Base-by-base conservation (phyloP, 345 rosid genomes). In the Brassica nigra region DNA sequence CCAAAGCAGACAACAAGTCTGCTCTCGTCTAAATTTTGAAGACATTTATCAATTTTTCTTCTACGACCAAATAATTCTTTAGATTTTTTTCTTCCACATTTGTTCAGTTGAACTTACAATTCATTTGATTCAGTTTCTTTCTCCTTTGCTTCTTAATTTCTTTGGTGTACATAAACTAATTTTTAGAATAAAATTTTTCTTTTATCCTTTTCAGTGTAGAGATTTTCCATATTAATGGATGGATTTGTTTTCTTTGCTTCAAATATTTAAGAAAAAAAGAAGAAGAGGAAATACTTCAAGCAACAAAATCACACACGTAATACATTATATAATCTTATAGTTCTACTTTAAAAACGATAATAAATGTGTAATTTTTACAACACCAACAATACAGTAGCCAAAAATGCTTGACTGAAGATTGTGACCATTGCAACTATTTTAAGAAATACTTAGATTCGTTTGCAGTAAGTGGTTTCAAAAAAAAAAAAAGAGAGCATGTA, bases 1-100 rank as follows among this genome's bases (percentile, higher is more conserved):
- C 39, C 71, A 79, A 68, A 79, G 58, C 74, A 68, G 64, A 47
- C 42, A 79, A 49, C 55, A 49, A 59, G 66, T 79, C 75, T 68
- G 8, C 69, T 74, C 18, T 5, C 8, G 70, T 28, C 55, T 79
- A 74, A 61, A 6, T 73, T 72, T 71, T 71, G 67, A 78, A 65
- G 76, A 55, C 44, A 54, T 78, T 55, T 11, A 4, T 64, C 3
- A 47, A 14, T 62, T 52, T 63, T 57, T 71, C 71, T 57, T 72
- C 73, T 1, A 54, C 57, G 3, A 29, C 73, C 8, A 65, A 55
- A 72, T 72, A 39, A 55, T 72, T 66, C 20, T 65, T 63, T 11
- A 58, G 12, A 16, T 39, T 61, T 8, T n/a, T 62, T n/a, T 28
- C 16, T 70, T 54, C 58, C 29, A 27, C 58, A 71, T 64, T 54